Percentiles rank a stretch among this genome's conserved stretches.
phyloP scores from a whole-genome alignment of 192 early-diverging fungal species.

The Pilaira anomala region DNA sequence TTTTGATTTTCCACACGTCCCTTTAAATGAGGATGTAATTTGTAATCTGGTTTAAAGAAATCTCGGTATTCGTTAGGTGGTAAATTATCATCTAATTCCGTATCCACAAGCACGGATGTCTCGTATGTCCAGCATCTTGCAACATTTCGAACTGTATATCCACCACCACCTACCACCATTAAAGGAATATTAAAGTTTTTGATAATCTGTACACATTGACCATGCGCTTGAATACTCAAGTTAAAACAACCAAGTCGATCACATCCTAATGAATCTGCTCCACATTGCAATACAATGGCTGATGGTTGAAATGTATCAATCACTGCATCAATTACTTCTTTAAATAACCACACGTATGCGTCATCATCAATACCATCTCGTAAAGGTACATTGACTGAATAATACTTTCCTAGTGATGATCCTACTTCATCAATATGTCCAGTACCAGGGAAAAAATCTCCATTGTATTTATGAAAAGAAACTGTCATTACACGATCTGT shows the following conservation, averaged over 20 bases:
- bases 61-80: conserved; percentile 72
- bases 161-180: conserved; percentile 84
- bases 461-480: conserved; percentile 92
- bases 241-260: conserved; percentile 56
- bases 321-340: conserved; percentile 64
- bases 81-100: conserved; percentile 70
- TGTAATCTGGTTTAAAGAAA: conserved; percentile 88
- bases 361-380: conserved; percentile 84
- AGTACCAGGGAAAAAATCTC: conserved; percentile 91
- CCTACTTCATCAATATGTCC: conserved; percentile 82
- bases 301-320: conserved; percentile 73
- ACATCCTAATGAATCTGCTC: conserved; percentile 58
- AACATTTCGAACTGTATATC: conserved; percentile 89
- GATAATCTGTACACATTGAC: conserved; percentile 74
- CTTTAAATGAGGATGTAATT: conserved; percentile 82
- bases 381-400: conserved; percentile 89
- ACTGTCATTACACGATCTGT: conserved; percentile 95
- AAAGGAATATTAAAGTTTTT: conserved; percentile 77
- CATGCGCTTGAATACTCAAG: conserved; percentile 65
- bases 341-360: conserved; percentile 78
- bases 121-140: conserved; percentile 94
- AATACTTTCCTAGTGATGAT: conserved; percentile 70
- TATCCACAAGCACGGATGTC: conserved; percentile 78
- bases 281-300: conserved; percentile 91
- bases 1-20: conserved; percentile 88